Evolutionary conservation across 768 basidiomycete genomes (phyloP).

Genomic region (Boletus coccyginus): DNA sequence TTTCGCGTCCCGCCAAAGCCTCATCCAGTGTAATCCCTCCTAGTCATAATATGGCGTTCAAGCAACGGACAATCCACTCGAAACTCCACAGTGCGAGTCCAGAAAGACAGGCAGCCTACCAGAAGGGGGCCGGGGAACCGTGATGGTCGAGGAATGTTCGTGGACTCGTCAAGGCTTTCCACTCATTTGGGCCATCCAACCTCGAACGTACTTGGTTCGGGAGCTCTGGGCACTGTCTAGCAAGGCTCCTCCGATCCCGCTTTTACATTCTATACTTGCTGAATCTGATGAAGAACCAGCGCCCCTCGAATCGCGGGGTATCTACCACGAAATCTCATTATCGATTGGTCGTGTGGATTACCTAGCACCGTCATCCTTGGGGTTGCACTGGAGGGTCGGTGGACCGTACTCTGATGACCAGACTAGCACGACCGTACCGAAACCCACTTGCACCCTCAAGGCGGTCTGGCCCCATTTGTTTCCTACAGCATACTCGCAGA

Average conservation of each 20-base stretch:
- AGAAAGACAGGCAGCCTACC: not conserved
- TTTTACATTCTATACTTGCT: not conserved
- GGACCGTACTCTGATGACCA: conserved; percentile 32
- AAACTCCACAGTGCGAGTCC: conserved; percentile 10
- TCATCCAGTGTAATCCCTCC: too few species aligned
- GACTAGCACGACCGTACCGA: conserved; percentile 17
- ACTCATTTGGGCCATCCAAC: not conserved
- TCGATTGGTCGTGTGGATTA: not conserved
- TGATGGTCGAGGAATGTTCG: conserved; percentile 33
- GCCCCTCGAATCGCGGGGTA: conserved; percentile 32
- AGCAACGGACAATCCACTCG: conserved; percentile 33
- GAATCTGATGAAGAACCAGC: not conserved
- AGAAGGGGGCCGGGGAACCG: conserved; percentile 29
- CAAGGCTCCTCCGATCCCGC: not conserved
- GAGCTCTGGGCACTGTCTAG: not conserved
- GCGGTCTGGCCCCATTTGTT: not conserved
- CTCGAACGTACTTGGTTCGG: not conserved
- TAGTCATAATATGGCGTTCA: conserved; percentile 36
- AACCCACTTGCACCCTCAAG: not conserved
- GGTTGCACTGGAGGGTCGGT: conserved; percentile 37
- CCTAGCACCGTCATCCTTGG: not conserved
- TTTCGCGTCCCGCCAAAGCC: too few species aligned
- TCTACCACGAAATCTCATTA: conserved; percentile 37
- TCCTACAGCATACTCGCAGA: not conserved
- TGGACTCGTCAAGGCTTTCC: conserved; percentile 2